A percentile compares a stretch with the other conserved stretches of the same genome.
Evolutionary conservation across 2,329 filamentous ascomycete genomes (phyloP).

Genomic region (Ilyonectria sp.): DNA sequence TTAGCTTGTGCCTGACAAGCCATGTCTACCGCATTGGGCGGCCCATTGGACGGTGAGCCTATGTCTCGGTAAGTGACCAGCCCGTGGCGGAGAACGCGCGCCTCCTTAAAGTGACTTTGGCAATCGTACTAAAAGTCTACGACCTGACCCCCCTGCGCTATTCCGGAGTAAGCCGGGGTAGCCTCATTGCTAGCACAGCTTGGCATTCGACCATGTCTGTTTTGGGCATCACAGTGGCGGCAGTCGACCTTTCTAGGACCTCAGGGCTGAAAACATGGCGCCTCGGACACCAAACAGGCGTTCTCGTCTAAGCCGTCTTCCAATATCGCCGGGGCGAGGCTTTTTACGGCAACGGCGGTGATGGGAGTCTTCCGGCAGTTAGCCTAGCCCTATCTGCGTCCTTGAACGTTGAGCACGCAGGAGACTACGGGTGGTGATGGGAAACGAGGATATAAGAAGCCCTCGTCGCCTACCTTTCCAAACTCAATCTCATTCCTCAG

Average conservation of each 20-base stretch:
- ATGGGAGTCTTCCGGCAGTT: too few species aligned
- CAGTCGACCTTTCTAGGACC: constrained; percentile 1
- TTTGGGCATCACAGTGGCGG: background rate
- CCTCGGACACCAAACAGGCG: background rate
- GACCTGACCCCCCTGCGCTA: too few species aligned
- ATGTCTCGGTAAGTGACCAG: too few species aligned
- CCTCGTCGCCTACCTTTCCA: background rate
- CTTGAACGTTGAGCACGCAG: background rate
- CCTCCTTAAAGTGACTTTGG: too few species aligned
- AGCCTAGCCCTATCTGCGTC: background rate
- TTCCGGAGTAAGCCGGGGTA: background rate
- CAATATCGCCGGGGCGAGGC: background rate
- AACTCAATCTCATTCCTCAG: background rate
- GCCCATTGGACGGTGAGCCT: too few species aligned
- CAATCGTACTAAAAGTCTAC: too few species aligned
- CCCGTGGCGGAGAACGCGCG: too few species aligned
- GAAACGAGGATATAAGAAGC: constrained; percentile 8
- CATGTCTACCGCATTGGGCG: too few species aligned
- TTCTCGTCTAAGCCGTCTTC: background rate
- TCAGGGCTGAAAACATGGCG: background rate
- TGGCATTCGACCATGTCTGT: constrained; percentile 3
- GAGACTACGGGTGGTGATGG: background rate
- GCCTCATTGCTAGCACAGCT: background rate
- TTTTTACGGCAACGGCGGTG: background rate
- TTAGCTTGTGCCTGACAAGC: too few species aligned